A percentile compares a stretch with the other conserved stretches of the same genome.
These are phyloP conservation scores for Protomyces pachydermus DNA, from an alignment of 1,139 yeast species.

Conservation along the genomic window DNA sequence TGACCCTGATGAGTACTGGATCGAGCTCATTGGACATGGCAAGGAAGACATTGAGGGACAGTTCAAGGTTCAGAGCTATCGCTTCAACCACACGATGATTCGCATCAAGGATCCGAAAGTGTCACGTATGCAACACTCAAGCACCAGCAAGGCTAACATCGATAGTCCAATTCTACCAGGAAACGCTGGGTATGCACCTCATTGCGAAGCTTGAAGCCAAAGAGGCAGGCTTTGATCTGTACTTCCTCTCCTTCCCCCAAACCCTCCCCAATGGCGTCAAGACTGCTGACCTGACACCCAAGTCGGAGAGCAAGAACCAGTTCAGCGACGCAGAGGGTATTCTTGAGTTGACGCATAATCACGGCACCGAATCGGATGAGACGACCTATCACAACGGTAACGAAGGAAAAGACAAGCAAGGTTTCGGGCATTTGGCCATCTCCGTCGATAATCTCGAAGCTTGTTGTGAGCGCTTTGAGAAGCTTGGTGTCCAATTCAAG, in stretches of 20 bases:
- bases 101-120: slow-evolving; percentile 78
- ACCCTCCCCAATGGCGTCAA: slow-evolving; percentile 34
- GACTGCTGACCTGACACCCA: slow-evolving; percentile 28
- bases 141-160: not conserved
- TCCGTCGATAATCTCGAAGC: slow-evolving; percentile 58
- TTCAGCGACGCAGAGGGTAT: slow-evolving; percentile 54
- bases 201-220: slow-evolving; percentile 53
- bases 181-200: slow-evolving; percentile 74
- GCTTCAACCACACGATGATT: slow-evolving; percentile 87
- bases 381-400: slow-evolving; percentile 79
- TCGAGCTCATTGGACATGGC: slow-evolving; percentile 62
- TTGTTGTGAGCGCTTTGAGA: slow-evolving; percentile 52
- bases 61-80: slow-evolving; percentile 47
- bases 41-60: slow-evolving; percentile 47
- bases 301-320: slow-evolving; percentile 9
- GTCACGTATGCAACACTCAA: slow-evolving; percentile 3
- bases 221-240: slow-evolving; percentile 73
- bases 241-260: slow-evolving; percentile 68
- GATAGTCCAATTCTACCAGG: slow-evolving; percentile 54
- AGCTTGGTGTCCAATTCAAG: slow-evolving; percentile 58
- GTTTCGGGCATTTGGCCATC: slow-evolving; percentile 82
- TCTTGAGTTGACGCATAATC: slow-evolving; percentile 86
- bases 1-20: slow-evolving; percentile 91
- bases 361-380: slow-evolving; percentile 84
- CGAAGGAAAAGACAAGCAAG: slow-evolving; percentile 55